Percentiles rank a stretch among this genome's conserved stretches.
Evolutionary conservation across 768 basidiomycete genomes (phyloP).

Genomic region (Saitozyma podzolica): DNA sequence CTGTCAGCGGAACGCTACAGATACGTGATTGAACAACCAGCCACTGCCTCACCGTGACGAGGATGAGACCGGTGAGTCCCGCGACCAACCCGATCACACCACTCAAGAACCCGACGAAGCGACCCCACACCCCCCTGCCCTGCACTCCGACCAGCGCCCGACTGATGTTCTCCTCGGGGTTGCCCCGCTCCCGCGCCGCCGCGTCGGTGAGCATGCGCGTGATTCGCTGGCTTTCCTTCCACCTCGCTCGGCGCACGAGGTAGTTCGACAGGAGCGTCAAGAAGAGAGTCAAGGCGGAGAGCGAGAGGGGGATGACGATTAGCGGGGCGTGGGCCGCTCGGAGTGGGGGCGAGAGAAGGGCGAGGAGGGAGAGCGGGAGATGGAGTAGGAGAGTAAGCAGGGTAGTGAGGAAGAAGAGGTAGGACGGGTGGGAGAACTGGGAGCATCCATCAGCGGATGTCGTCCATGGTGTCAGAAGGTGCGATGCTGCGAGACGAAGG

Average conservation of each 20-base stretch:
- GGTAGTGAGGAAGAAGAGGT: constrained; percentile 50
- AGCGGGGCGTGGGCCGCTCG: constrained; percentile 37
- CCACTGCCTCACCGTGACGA: constrained; percentile 41
- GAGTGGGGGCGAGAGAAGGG: constrained; percentile 39
- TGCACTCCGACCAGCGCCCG: constrained; percentile 46
- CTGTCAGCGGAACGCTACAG: constrained; percentile 14
- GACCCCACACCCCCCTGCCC: constrained; percentile 30
- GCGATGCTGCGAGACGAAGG: background rate
- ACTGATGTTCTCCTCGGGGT: constrained; percentile 37
- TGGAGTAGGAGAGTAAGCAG: constrained; percentile 42
- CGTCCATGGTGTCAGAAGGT: background rate
- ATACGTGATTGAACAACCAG: background rate
- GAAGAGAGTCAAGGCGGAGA: constrained; percentile 38
- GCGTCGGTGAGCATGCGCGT: constrained; percentile 43
- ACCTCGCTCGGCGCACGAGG: constrained; percentile 43
- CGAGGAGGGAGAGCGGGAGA: constrained; percentile 44
- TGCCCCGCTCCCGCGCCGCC: constrained; percentile 26
- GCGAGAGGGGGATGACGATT: constrained; percentile 38
- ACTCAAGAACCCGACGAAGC: constrained; percentile 31
- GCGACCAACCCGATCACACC: constrained; percentile 44
- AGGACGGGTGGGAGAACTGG: constrained; percentile 49
- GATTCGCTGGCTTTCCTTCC: constrained; percentile 41
- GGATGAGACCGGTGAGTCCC: constrained; percentile 40
- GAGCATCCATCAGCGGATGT: too few species aligned
- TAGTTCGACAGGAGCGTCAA: constrained; percentile 42